These are phyloP conservation scores for Coprinopsis marcescibilis DNA, from an alignment of 768 basidiomycete species.

Conservation along the genomic window DNA sequence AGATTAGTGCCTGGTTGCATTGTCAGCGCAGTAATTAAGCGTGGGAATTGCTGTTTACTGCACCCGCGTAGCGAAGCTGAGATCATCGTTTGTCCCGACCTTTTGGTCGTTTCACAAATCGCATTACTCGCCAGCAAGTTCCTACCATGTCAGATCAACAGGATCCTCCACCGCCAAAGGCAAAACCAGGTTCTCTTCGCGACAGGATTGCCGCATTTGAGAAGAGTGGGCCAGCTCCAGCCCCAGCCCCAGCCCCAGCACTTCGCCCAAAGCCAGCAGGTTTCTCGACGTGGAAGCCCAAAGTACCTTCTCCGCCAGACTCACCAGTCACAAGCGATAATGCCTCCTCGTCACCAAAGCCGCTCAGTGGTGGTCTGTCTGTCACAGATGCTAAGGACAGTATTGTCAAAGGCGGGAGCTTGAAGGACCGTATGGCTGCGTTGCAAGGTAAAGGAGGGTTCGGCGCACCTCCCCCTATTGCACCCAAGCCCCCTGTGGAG, in stretches of 20 bases:
- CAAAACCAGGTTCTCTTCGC: slow-evolving; percentile 72
- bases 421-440: slow-evolving; percentile 95
- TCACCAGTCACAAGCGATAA: slow-evolving; percentile 22
- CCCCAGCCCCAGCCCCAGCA: slow-evolving; percentile 40
- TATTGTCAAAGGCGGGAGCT: slow-evolving; percentile 71
- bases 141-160: slow-evolving; percentile 51
- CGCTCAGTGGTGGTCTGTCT: slow-evolving; percentile 52
- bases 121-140: background rate
- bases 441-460: slow-evolving; percentile 81
- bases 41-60: slow-evolving; percentile 5
- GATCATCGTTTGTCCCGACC: too few relatives aligned
- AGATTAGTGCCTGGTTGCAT: too few relatives aligned
- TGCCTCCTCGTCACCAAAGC: slow-evolving; percentile 15
- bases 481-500: slow-evolving; percentile 55
- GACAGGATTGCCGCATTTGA: slow-evolving; percentile 90
- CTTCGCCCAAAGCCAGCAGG: slow-evolving; percentile 64
- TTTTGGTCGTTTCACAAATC: too few relatives aligned
- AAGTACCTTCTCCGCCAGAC: slow-evolving; percentile 44
- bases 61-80: too few relatives aligned
- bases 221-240: slow-evolving; percentile 36
- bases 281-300: slow-evolving; percentile 66
- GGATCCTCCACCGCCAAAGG: slow-evolving; percentile 44
- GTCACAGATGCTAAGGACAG: slow-evolving; percentile 86
- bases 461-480: slow-evolving; percentile 49
- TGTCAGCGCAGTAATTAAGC: too few relatives aligned